These are phyloP conservation scores for Candida sphagnicola DNA, from an alignment of 805 yeast species.

Conservation along the genomic window DNA sequence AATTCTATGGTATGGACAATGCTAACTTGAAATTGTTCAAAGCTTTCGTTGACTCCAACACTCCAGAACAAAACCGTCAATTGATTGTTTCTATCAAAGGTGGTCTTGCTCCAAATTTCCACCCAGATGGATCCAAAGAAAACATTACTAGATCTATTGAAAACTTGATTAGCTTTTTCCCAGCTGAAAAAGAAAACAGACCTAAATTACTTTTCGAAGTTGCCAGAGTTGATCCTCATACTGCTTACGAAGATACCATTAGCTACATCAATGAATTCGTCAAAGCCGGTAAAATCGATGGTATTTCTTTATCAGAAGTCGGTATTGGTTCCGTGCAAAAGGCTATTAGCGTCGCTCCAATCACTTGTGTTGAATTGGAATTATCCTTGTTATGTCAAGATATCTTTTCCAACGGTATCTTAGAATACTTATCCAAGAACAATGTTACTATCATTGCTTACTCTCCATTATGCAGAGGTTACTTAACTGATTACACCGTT, in stretches of 20 bases:
- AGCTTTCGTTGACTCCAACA: constrained; percentile 46
- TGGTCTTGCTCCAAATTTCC: constrained; percentile 34
- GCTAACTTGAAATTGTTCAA: constrained; percentile 55
- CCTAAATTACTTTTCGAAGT: constrained; percentile 55
- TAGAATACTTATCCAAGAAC: constrained; percentile 52
- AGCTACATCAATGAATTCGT: constrained; percentile 54
- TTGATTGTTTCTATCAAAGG: constrained; percentile 70
- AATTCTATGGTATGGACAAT: constrained; percentile 60
- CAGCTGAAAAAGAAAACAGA: constrained; percentile 20
- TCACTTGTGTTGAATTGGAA: constrained; percentile 75
- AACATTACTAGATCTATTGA: constrained; percentile 47
- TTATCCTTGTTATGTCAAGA: constrained; percentile 68
- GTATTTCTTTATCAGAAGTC: constrained; percentile 73
- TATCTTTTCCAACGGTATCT: constrained; percentile 58
- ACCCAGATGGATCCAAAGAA: constrained; percentile 51
- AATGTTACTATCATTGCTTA: constrained; percentile 71
- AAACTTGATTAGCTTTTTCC: constrained; percentile 29
- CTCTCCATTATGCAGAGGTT: constrained; percentile 80
- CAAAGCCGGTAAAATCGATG: constrained; percentile 62
- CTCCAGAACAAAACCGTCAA: constrained; percentile 53
- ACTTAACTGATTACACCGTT: constrained; percentile 60
- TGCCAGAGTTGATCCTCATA: constrained; percentile 62
- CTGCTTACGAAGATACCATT: constrained; percentile 58
- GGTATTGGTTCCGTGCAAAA: constrained; percentile 55
- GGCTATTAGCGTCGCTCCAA: constrained; percentile 54